Conservation (phyloP, 2,329 filamentous ascomycete genomes). For the Cadophora malorum region DNA sequence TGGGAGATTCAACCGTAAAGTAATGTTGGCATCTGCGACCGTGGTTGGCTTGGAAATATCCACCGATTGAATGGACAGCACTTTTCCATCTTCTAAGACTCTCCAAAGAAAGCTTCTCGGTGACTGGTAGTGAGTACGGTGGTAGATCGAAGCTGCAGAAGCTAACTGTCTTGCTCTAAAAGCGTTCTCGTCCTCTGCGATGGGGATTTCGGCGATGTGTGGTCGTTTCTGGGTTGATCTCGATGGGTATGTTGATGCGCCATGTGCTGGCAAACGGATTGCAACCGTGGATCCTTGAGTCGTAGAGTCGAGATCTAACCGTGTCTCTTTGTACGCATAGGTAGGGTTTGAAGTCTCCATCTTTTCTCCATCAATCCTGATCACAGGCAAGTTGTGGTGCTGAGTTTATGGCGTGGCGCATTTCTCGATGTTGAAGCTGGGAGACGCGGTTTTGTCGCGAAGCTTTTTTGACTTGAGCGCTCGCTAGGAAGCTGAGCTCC, state of each 20-base stretch:
- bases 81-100: constrained; percentile 77
- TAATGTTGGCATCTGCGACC: constrained; percentile 73
- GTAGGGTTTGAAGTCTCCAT: constrained; percentile 69
- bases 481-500: background rate
- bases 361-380: constrained; percentile 63
- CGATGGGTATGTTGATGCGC: constrained; percentile 44
- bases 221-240: constrained; percentile 50
- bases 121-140: constrained; percentile 75
- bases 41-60: constrained; percentile 76
- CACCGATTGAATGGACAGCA: constrained; percentile 82
- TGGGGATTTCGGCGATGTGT: constrained; percentile 47
- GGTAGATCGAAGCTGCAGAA: constrained; percentile 81
- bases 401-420: constrained; percentile 35
- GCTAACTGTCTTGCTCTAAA: constrained; percentile 79
- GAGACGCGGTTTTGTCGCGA: constrained; percentile 21
- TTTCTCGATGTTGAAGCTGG: constrained; percentile 29
- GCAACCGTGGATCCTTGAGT: constrained; percentile 73
- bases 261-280: constrained; percentile 68
- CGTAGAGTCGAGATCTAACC: constrained; percentile 79
- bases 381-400: constrained; percentile 27
- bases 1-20: constrained; percentile 79
- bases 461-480: constrained; percentile 17
- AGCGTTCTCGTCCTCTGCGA: constrained; percentile 71
- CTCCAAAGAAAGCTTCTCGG: constrained; percentile 93
- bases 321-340: constrained; percentile 84